Percentiles rank a stretch among this genome's conserved stretches.
phyloP scores from a whole-genome alignment of 23 red algal genomes.

The Gracilaria domingensis region DNA sequence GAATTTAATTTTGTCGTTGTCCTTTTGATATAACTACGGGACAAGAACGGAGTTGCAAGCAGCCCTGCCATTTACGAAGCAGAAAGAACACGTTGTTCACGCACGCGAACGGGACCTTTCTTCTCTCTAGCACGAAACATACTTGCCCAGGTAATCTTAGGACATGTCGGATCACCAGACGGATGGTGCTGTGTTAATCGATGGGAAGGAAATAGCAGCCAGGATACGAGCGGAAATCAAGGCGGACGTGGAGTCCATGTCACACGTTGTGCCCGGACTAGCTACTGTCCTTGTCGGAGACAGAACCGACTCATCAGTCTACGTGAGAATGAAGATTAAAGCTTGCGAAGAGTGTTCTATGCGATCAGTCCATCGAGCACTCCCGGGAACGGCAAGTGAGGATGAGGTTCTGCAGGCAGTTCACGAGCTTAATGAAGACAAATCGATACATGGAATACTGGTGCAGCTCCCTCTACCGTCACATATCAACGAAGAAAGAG shows the following conservation, averaged over 20 bases:
- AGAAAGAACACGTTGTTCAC: too few relatives aligned
- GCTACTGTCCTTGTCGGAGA: slow-evolving; percentile 88
- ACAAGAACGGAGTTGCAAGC: too few relatives aligned
- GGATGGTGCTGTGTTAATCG: slow-evolving; percentile 49
- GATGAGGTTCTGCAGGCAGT: slow-evolving; percentile 67
- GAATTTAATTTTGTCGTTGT: too few relatives aligned
- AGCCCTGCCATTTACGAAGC: too few relatives aligned
- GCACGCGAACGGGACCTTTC: neutral
- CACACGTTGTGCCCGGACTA: slow-evolving; percentile 72
- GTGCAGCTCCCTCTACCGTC: slow-evolving; percentile 92
- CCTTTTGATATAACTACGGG: too few relatives aligned
- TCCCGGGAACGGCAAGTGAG: slow-evolving; percentile 76
- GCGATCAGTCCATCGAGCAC: slow-evolving; percentile 67
- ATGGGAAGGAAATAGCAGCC: slow-evolving; percentile 89
- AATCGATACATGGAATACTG: slow-evolving; percentile 90
- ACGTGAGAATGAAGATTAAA: slow-evolving; percentile 91
- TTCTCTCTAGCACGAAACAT: neutral
- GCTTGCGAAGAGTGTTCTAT: slow-evolving; percentile 88
- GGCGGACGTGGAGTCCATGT: slow-evolving; percentile 47
- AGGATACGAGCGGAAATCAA: slow-evolving; percentile 73
- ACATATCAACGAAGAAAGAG: slow-evolving; percentile 76
- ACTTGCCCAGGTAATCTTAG: neutral
- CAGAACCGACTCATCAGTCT: slow-evolving; percentile 84
- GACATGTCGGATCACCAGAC: neutral
- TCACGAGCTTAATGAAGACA: slow-evolving; percentile 66